phyloP scores from a whole-genome alignment of 805 yeast species.

The Pichia nanzhaoensis region DNA sequence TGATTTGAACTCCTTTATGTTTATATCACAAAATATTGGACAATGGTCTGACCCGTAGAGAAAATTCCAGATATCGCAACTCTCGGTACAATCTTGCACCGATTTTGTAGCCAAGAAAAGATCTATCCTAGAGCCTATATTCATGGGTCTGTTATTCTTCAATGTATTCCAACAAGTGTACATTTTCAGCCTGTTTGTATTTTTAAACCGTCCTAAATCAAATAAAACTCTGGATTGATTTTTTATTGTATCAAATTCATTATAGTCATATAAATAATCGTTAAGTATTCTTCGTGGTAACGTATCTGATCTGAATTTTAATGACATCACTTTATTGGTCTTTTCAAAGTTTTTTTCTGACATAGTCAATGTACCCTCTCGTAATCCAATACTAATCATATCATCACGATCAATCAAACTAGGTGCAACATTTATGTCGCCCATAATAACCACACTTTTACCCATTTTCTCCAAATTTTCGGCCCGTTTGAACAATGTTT shows the following conservation, averaged over 20 bases:
- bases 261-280: slow-evolving; percentile 29
- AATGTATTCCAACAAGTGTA: slow-evolving; percentile 92
- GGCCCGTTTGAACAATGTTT: slow-evolving; percentile 54
- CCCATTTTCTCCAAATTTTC: slow-evolving; percentile 46
- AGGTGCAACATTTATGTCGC: slow-evolving; percentile 79
- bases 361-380: slow-evolving; percentile 30
- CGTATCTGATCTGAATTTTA: slow-evolving; percentile 34
- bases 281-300: slow-evolving; percentile 42
- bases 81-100: slow-evolving; percentile 35
- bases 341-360: slow-evolving; percentile 29
- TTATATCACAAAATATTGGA: slow-evolving; percentile 73
- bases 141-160: slow-evolving; percentile 67
- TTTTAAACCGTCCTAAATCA: slow-evolving; percentile 53
- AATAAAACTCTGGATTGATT: slow-evolving; percentile 38
- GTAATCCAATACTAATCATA: slow-evolving; percentile 40
- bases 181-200: slow-evolving; percentile 54
- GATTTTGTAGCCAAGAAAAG: slow-evolving; percentile 48
- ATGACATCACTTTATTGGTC: slow-evolving; percentile 27
- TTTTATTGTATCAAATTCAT: slow-evolving; percentile 23
- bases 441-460: slow-evolving; percentile 72
- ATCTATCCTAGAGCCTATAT: slow-evolving; percentile 87
- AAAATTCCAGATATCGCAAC: slow-evolving; percentile 49
- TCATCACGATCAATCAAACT: slow-evolving; percentile 84
- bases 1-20: slow-evolving; percentile 9
- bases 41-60: slow-evolving; percentile 92